Conservation (phyloP, 140 eudicot genomes). For the Erigeron philadelphicus region DNA sequence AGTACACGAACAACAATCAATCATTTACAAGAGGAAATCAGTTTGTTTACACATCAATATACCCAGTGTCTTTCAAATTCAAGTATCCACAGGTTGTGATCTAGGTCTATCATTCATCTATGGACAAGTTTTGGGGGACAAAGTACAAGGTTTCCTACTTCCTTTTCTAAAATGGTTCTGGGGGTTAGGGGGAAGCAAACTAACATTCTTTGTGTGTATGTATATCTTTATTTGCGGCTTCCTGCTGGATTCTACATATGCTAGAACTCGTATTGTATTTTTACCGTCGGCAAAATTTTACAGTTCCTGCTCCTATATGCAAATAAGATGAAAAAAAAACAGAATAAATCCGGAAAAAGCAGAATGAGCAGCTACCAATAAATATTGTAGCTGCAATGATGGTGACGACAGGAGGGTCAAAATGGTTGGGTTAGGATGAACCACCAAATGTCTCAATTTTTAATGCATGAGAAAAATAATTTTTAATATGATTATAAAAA, state of each 20-base stretch:
- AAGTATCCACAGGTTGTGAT: not conserved
- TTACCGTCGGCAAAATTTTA: constrained; percentile 16
- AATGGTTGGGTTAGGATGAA: not conserved
- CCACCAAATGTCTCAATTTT: not conserved
- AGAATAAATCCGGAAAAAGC: not conserved
- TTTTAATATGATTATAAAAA: not conserved
- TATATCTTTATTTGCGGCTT: not conserved
- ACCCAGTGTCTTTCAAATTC: no score
- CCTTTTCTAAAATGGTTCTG: not conserved
- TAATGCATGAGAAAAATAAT: not conserved
- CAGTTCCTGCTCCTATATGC: constrained; percentile 15
- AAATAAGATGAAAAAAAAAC: not conserved
- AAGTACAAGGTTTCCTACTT: constrained; percentile 22
- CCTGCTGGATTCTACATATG: constrained; percentile 22
- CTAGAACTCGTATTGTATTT: constrained; percentile 18
- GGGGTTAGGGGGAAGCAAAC: not conserved
- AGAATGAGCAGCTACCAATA: not conserved
- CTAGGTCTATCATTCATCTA: not conserved
- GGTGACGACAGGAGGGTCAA: not conserved
- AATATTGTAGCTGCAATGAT: no score
- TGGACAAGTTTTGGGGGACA: constrained; percentile 23
- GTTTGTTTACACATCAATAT: no score
- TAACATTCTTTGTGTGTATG: not conserved
- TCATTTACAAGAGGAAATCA: no score
- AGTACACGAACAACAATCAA: no score